phyloP scores from a whole-genome alignment of 768 basidiomycete species.

The Tylopilus rubrobrunneus region DNA sequence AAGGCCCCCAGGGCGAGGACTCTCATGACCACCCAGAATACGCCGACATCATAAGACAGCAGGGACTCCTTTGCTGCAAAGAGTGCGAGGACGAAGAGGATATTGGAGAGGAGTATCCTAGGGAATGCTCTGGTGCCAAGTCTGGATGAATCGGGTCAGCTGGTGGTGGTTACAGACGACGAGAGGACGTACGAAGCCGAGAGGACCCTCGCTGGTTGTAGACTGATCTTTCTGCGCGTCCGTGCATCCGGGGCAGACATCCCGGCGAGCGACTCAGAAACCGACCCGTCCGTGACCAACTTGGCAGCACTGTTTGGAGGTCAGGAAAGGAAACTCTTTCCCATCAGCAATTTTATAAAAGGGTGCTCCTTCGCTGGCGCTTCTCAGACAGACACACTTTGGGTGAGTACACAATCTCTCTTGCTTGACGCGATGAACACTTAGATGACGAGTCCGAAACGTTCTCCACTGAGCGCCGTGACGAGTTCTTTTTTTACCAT shows the following conservation, averaged over 20 bases:
- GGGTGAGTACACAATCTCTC: conserved; percentile 12
- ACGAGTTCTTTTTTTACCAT: conserved; percentile 78
- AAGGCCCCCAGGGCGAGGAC: conserved; percentile 71
- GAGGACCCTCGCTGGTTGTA: conserved; percentile 53
- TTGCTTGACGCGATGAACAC: conserved; percentile 39
- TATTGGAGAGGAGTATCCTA: conserved; percentile 56
- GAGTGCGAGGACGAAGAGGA: conserved; percentile 58
- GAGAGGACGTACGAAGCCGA: conserved; percentile 47
- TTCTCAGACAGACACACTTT: conserved; percentile 6
- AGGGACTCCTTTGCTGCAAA: conserved; percentile 66
- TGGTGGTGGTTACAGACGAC: neutral
- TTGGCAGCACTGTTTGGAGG: neutral
- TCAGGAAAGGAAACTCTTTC: conserved; percentile 20
- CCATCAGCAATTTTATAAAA: conserved; percentile 13
- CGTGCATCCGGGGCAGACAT: conserved; percentile 68
- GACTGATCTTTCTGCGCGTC: conserved; percentile 59
- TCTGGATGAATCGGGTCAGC: conserved; percentile 30
- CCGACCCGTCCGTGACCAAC: neutral
- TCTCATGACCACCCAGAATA: conserved; percentile 75
- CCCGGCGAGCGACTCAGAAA: conserved; percentile 11
- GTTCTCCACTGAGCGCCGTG: conserved; percentile 42
- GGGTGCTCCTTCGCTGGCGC: neutral
- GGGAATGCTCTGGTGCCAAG: conserved; percentile 52
- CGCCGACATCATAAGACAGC: conserved; percentile 60
- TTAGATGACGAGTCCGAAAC: conserved; percentile 84